Evolutionary conservation across 306 rosid species (phyloP).

Genomic region (Gleditsia sinensis): DNA sequence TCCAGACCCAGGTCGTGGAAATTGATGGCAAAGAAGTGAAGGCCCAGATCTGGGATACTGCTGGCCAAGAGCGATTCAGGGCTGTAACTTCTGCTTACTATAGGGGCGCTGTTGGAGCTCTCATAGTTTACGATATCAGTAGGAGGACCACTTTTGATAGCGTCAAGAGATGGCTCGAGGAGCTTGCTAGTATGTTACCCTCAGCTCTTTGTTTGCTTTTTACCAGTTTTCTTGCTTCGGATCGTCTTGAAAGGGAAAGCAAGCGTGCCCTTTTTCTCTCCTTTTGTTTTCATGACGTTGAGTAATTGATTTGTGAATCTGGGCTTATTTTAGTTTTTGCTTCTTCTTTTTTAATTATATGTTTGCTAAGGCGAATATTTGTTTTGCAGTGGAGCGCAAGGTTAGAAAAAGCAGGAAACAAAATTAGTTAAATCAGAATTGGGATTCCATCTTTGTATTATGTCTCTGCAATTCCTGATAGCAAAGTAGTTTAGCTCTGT

Average conservation of each 20-base stretch:
- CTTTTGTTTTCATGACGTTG: not conserved
- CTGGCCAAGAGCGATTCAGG: slow-evolving; percentile 88
- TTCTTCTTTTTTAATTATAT: too few species aligned
- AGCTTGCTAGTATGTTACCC: slow-evolving; percentile 59
- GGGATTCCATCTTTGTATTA: not conserved
- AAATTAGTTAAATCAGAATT: too few species aligned
- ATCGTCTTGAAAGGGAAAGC: not conserved
- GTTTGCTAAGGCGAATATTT: not conserved
- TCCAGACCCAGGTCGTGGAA: slow-evolving; percentile 78
- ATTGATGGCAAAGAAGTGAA: slow-evolving; percentile 84
- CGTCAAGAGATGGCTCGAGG: slow-evolving; percentile 84
- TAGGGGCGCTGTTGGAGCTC: slow-evolving; percentile 92
- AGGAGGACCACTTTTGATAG: slow-evolving; percentile 63
- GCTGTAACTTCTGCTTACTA: slow-evolving; percentile 96
- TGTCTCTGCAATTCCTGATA: not conserved
- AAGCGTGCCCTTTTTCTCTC: not conserved
- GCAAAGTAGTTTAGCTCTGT: not conserved
- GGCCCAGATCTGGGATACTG: slow-evolving; percentile 99
- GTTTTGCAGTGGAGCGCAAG: not conserved
- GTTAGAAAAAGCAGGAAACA: too few species aligned
- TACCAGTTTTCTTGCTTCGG: not conserved
- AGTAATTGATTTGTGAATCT: not conserved
- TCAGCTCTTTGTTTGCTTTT: not conserved
- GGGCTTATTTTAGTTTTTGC: not conserved
- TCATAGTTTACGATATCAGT: slow-evolving; percentile 78